These are phyloP conservation scores for Stemphylium lycopersici DNA, from an alignment of 2,329 filamentous ascomycete genomes.

Conservation along the genomic window DNA sequence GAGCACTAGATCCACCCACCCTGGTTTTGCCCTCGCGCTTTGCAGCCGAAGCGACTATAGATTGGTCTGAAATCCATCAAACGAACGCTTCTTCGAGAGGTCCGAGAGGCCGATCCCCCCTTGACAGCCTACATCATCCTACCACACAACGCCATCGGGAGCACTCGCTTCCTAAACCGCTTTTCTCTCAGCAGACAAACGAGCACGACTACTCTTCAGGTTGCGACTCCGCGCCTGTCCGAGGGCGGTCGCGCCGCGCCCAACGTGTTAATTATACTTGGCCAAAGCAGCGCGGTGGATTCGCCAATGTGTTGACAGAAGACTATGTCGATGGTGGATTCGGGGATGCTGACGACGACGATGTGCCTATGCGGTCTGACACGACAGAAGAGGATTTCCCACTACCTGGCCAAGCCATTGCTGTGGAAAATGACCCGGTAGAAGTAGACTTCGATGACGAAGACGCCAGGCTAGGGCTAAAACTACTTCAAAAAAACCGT, in stretches of 20 bases:
- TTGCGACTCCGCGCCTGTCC: conserved; percentile 20
- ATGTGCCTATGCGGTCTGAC: conserved; percentile 11
- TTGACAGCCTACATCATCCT: not conserved
- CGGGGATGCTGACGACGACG: not conserved
- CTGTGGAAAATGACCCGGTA: conserved; percentile 25
- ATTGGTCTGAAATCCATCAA: conserved; percentile 29
- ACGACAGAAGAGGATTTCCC: conserved; percentile 21
- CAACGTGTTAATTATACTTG: conserved; percentile 38
- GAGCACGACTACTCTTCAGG: conserved; percentile 29
- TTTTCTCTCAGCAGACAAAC: conserved; percentile 1
- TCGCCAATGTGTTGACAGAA: not conserved
- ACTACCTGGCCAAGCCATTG: conserved; percentile 16
- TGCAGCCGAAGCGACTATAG: conserved; percentile 30
- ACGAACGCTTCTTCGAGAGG: conserved; percentile 8
- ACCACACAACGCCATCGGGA: not conserved
- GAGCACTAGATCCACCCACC: conserved; percentile 28
- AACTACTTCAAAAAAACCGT: not conserved
- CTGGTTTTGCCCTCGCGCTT: conserved; percentile 34
- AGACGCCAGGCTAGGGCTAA: conserved; percentile 30
- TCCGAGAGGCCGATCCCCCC: not conserved
- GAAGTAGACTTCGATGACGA: conserved; percentile 25
- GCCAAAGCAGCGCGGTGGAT: conserved; percentile 21
- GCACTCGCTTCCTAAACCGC: not conserved
- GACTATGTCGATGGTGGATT: conserved; percentile 7
- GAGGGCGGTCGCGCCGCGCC: conserved; percentile 29